Base-by-base conservation (phyloP, 805 yeast genomes). In the Pichia insulana region DNA sequence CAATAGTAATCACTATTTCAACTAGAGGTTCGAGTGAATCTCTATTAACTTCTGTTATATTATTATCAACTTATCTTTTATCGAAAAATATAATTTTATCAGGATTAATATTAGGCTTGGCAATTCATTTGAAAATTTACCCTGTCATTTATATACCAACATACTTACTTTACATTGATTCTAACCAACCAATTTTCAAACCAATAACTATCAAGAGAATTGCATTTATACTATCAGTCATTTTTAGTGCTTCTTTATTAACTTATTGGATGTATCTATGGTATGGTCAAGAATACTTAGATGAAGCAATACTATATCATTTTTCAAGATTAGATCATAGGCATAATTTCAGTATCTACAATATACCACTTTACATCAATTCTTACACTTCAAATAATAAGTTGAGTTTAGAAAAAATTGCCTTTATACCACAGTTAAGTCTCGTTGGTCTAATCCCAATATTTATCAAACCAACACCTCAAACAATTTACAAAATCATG, bases 1-100 rank as follows among this genome's bases (percentile, higher is more conserved):
- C 98, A 13, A 84, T 92, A 92, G 97, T 89, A 0, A 76, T 82
- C 27, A 87, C 95, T 1, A 92, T 92, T 38, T 80, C 90, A 50
- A 87, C 97, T 0, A 69, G 98, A 36, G 98, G 98, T 1, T 84
- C 92, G 22, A 83, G 96, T 0, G 98, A 92, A 56, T 88, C 96
- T 47, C 70, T 92, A 1, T 61, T 92, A 36, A 86, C 94, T 2
- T 88, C 85, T 27, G 65, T 90, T 50, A 73, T 88, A 3, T 73
- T 87, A 70, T 56, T 71, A 7, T 63, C 79, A 34, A 54, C 84
- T 0, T 78, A 74, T 52, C 64, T 57, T 32, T 54, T 80, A n/a
- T 44, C 69, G 19, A 43, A 62, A n/a, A 47, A 51, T 3, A 30
- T 40, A 16, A 30, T 65, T 1, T 17, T 66, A 0, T 54, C 70